Percentiles rank a stretch among this genome's conserved stretches.
These are phyloP conservation scores for Aspergillus fijiensis DNA, from an alignment of 2,329 filamentous ascomycete genomes.

Conservation along the genomic window DNA sequence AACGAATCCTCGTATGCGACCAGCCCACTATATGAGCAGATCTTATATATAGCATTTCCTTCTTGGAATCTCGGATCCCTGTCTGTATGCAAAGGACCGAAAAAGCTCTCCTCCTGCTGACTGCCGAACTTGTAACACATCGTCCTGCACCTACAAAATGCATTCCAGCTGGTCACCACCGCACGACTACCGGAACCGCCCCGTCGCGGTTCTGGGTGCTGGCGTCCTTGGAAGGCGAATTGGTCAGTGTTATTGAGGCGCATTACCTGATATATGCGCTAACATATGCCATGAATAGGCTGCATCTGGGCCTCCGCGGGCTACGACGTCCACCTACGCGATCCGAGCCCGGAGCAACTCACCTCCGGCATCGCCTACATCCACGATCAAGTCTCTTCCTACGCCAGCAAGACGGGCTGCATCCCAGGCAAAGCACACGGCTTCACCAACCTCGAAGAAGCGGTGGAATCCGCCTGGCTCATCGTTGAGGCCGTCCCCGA, in stretches of 20 bases:
- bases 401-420: constrained; percentile 26
- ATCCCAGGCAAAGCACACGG: background rate
- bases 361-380: constrained; percentile 35
- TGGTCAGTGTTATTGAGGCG: constrained; percentile 20
- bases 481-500: constrained; percentile 58
- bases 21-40: too few species aligned
- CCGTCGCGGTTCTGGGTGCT: constrained; percentile 44
- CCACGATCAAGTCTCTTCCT: constrained; percentile 32
- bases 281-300: constrained; percentile 12
- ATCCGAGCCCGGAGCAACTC: constrained; percentile 33
- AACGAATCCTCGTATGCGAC: too few species aligned
- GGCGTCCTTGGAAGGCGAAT: constrained; percentile 45
- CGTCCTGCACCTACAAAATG: constrained; percentile 13
- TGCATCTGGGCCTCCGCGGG: constrained; percentile 37
- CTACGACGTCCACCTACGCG: constrained; percentile 30
- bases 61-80: too few species aligned
- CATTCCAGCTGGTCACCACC: constrained; percentile 25
- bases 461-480: constrained; percentile 52
- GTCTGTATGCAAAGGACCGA: too few species aligned
- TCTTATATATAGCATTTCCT: background rate
- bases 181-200: constrained; percentile 33
- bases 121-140: too few species aligned
- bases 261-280: background rate
- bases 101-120: too few species aligned
- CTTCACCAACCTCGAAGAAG: constrained; percentile 28